phyloP scores from a whole-genome alignment of 78 protist genomes.

The Chrysochromulina tobinii region DNA sequence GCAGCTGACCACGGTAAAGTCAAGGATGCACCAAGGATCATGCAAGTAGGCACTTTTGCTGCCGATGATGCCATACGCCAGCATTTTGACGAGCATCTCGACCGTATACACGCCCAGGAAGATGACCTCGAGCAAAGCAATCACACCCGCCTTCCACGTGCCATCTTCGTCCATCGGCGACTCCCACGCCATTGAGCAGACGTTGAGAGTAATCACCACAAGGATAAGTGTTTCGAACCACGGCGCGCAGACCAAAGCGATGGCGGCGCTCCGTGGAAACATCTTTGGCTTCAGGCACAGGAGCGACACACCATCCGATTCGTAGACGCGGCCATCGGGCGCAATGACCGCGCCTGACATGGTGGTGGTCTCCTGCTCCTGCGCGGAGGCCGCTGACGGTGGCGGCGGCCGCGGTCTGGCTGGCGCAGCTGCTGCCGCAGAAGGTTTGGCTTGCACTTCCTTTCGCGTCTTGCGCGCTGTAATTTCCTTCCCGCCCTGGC shows the following conservation, averaged over 20 bases:
- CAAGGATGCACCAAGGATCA: slow-evolving; percentile 20
- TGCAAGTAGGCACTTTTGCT: neutral
- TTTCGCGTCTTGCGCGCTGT: no score
- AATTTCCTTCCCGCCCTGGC: no score
- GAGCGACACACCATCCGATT: no score
- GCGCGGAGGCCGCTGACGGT: no score
- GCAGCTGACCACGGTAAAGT: neutral
- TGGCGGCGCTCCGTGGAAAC: neutral
- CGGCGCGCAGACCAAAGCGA: neutral
- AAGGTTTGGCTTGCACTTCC: no score
- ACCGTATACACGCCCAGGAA: neutral
- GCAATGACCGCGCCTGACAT: no score
- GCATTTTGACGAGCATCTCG: slow-evolving; percentile 9
- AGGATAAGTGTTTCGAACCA: slow-evolving; percentile 34
- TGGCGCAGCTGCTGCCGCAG: no score
- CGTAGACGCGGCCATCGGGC: no score
- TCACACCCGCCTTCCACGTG: neutral
- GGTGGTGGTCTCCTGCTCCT: no score
- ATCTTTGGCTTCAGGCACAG: no score
- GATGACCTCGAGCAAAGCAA: neutral
- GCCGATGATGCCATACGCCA: neutral
- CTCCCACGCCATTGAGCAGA: neutral
- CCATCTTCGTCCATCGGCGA: neutral
- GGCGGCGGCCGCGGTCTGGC: no score
- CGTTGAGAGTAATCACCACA: slow-evolving; percentile 19